phyloP scores from a whole-genome alignment of 768 basidiomycete genomes.

The Coprinellus micaceus region DNA sequence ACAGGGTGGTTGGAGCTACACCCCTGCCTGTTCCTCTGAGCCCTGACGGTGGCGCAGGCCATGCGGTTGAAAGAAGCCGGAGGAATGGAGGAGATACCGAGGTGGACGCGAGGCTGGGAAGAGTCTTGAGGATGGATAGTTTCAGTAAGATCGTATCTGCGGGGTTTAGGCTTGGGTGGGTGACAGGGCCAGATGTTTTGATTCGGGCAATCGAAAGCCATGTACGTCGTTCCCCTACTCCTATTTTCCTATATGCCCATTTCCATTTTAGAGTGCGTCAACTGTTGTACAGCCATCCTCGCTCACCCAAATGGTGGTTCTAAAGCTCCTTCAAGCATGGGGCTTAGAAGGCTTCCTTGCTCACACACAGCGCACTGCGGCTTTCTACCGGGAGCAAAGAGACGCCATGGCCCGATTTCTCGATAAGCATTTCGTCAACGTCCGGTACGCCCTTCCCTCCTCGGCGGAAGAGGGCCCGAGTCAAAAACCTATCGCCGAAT shows the following conservation, averaged over 20 bases:
- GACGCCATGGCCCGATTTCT: constrained; percentile 71
- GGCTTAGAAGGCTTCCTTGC: constrained; percentile 64
- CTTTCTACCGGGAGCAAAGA: constrained; percentile 64
- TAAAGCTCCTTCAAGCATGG: constrained; percentile 59
- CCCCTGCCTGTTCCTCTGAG: too few relatives aligned
- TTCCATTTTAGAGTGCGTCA: constrained; percentile 43
- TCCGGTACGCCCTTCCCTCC: constrained; percentile 12
- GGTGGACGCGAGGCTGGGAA: constrained; percentile 55
- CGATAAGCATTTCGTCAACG: constrained; percentile 51
- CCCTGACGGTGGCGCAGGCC: too few relatives aligned
- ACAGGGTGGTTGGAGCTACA: constrained; percentile 40
- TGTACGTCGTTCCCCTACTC: constrained; percentile 38
- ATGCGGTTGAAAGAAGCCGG: too few relatives aligned
- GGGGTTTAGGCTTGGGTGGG: constrained; percentile 76
- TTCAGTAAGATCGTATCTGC: constrained; percentile 78
- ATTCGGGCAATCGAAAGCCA: constrained; percentile 64
- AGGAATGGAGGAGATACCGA: not conserved
- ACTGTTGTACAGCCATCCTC: constrained; percentile 61
- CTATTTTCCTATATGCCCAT: not conserved
- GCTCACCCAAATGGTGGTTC: constrained; percentile 56
- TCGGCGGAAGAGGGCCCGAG: constrained; percentile 25
- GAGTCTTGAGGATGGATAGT: constrained; percentile 82
- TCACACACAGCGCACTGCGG: constrained; percentile 63
- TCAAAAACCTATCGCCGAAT: constrained; percentile 49
- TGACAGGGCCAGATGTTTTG: constrained; percentile 65